Base-by-base conservation (phyloP, 2,329 filamentous ascomycete genomes). In the Xylariaceae sp. region DNA sequence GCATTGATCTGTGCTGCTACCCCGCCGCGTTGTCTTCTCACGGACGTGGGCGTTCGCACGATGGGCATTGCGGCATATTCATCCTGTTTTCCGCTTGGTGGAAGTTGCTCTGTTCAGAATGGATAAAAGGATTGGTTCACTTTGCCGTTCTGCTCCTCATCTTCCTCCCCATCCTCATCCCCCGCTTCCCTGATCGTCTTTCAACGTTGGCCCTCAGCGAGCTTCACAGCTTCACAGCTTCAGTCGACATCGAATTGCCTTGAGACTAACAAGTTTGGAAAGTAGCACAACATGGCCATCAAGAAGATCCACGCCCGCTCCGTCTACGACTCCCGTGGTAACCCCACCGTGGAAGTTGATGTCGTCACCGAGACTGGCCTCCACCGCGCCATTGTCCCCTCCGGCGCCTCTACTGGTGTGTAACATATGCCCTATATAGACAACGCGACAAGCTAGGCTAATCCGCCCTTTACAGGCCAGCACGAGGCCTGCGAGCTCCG, bases 271-370 rank as follows among this genome's bases (percentile, higher is more conserved):
- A 45, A 4, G 13, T n/a, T 55, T n/a, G 35, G 45, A 54, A 53
- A 57, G 34, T 51, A 65, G 49, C 39, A 60, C n/a, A 92, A 75
- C 69, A 99, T 99, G 94, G 82, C 89, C 73, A 90, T 94, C 79
- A 86, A 87, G 78, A 93, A 92, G 84, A 85, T 94, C 75, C 89
- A 92, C 85, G 90, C 89, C 74, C 89, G 94, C 76, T 92, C 88
- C 74, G 92, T 99, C 82, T 99, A 93, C 86, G 94, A 99, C 86
- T 97, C 94, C 77, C 93, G 94, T 76, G 86, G 86, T 76, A 99
- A 99, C 88, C 94, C 94, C 73, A 99, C 94, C 75, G 93, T 97
- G 74, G 93, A 97, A 85, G 93, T 97, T 73, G 93, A 97, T 77
- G 86, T 97, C 71, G 89, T 96, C 80, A 97, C 92, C 71, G 91